Evolutionary conservation across 257 asterid species (phyloP).

Genomic region (Dorcoceras hygrometricum): DNA sequence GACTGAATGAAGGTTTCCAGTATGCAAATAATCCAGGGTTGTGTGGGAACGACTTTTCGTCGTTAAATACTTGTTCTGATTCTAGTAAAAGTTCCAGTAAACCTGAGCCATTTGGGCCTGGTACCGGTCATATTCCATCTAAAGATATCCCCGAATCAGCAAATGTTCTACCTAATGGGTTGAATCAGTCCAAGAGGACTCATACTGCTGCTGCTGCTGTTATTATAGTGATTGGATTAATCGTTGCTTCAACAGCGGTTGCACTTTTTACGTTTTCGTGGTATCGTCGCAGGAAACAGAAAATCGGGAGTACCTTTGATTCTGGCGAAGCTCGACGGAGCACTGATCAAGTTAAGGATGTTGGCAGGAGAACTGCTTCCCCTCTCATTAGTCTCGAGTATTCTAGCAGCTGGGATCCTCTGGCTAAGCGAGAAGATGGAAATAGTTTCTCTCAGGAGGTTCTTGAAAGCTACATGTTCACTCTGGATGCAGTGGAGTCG

Average conservation of each 20-base stretch:
- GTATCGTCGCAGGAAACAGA: slow-evolving; percentile 75
- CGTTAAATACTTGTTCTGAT: slow-evolving; percentile 49
- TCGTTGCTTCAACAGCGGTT: slow-evolving; percentile 32
- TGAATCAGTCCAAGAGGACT: slow-evolving; percentile 37
- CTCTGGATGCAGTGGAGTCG: slow-evolving; percentile 85
- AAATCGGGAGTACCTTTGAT: slow-evolving; percentile 63
- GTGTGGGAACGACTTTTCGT: slow-evolving; percentile 61
- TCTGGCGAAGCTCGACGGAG: slow-evolving; percentile 59
- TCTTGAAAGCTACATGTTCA: slow-evolving; percentile 73
- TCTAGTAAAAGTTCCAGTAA: slow-evolving; percentile 41
- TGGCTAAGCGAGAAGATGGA: slow-evolving; percentile 50
- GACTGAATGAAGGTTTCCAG: slow-evolving; percentile 79
- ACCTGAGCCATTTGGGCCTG: slow-evolving; percentile 69
- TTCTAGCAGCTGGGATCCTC: slow-evolving; percentile 85
- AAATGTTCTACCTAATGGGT: slow-evolving; percentile 37
- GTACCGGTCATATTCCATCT: slow-evolving; percentile 48
- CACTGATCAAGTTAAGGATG: slow-evolving; percentile 59
- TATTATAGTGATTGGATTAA: slow-evolving; percentile 40
- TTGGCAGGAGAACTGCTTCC: slow-evolving; percentile 62
- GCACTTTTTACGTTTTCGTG: slow-evolving; percentile 65
- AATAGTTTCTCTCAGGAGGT: slow-evolving; percentile 76
- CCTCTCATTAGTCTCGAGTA: slow-evolving; percentile 87
- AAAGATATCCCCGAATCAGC: slow-evolving; percentile 88
- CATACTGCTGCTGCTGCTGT: slow-evolving; percentile 40
- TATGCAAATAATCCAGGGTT: slow-evolving; percentile 65